Evolutionary conservation across 257 asterid genomes (phyloP), one percentile per base, ranked within the genome.

Genomic region (Solanum habrochaites): DNA sequence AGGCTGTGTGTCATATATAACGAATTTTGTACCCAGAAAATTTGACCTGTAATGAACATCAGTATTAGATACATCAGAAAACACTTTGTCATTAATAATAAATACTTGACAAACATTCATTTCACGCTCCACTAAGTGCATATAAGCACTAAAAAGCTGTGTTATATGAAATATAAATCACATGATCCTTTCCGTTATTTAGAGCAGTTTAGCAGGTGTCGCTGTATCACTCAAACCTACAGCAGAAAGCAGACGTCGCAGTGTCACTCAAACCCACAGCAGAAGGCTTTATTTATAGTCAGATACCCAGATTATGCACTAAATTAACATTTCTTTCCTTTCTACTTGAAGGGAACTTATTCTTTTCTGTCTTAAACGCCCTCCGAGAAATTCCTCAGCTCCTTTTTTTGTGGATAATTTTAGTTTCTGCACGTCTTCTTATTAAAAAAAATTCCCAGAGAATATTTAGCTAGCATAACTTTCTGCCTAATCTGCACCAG

Each of bases 11-110:
- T 95, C 99, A 27, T 94, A 95, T 49, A 96, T 93, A 87, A 95
- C 93, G 85, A 96, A 96, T 93, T 96, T 95, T 10, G 99, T 96
- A 32, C 99, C 99, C 1, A 96, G 97, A 87, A 96, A 96, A 91
- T 95, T 96, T 37, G 97, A 94, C 86, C 97, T 94, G 91, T 90
- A 89, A 66, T 35, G 82, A 29, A 40, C 32, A 64, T 56, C 5
- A 25, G 81, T 20, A 85, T 71, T 27, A 31, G 35, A 39, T 85
- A 23, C 45, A 62, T 85, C 29, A 40, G 42, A 25, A 40, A 85
- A 39, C 81, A 39, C 43, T 25, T 77, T 16, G 66, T 78, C 16
- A 78, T 27, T 45, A 45, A 32, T 78, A 62, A 78, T 15, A 39
- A 11, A 78, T 78, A 78, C 66, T 78, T 45, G 39, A 78, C 8